phyloP scores from a whole-genome alignment of 805 yeast genomes.

The Saccharomyces kudriavzevii region DNA sequence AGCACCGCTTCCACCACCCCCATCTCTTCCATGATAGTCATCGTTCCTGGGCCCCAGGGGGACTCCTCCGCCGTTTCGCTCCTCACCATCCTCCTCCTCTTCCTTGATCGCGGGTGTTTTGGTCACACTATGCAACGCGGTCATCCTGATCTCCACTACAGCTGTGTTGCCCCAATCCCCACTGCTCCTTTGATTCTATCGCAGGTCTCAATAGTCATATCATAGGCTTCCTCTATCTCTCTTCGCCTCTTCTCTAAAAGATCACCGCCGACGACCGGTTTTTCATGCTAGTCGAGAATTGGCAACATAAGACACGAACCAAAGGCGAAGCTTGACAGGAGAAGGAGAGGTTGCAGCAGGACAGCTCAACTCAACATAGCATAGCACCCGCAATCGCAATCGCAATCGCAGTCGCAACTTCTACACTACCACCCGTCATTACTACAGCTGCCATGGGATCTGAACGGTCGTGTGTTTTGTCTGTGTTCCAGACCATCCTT shows the following conservation, averaged over 20 bases:
- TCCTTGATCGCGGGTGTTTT: slow-evolving; percentile 16
- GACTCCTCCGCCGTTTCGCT: not conserved
- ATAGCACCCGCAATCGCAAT: not conserved
- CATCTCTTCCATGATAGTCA: not conserved
- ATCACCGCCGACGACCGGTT: not conserved
- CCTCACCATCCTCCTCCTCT: slow-evolving; percentile 12
- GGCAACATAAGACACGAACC: not conserved
- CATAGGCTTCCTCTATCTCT: not conserved
- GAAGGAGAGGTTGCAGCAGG: not conserved
- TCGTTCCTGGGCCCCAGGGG: not conserved
- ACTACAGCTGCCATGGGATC: not conserved
- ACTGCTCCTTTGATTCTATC: not conserved
- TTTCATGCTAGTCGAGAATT: not conserved
- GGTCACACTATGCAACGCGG: not conserved
- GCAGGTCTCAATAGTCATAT: not conserved
- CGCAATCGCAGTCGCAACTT: not conserved
- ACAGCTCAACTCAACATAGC: not conserved
- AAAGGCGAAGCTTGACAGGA: not conserved
- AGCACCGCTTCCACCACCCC: not conserved
- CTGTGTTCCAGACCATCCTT: slow-evolving; percentile 29
- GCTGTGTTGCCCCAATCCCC: not conserved
- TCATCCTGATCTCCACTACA: not conserved
- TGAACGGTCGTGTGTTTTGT: slow-evolving; percentile 8
- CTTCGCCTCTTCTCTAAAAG: not conserved
- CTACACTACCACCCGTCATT: slow-evolving; percentile 1